These are phyloP conservation scores for Leccinum obscurum DNA, from an alignment of 768 basidiomycete genomes.

Conservation along the genomic window DNA sequence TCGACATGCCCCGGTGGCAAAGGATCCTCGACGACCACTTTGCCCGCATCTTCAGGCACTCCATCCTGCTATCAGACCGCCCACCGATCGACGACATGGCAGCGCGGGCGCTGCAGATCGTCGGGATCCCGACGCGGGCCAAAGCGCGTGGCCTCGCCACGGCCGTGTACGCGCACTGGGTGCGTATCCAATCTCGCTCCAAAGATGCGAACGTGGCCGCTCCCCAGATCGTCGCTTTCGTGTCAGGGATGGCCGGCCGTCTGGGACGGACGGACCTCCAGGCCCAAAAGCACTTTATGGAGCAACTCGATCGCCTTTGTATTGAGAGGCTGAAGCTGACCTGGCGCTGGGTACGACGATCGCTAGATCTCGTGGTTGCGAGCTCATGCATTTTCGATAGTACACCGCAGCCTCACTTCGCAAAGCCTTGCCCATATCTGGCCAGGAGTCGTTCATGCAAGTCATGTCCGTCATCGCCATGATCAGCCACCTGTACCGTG, in stretches of 20 bases:
- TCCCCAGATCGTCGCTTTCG: slow-evolving; percentile 6
- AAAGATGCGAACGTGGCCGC: slow-evolving; percentile 10
- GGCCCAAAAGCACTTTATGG: slow-evolving; percentile 11
- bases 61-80: slow-evolving; percentile 6
- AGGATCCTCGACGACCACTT: slow-evolving; percentile 19
- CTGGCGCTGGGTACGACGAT: slow-evolving; percentile 19
- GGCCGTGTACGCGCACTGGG: slow-evolving; percentile 17
- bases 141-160: slow-evolving; percentile 14
- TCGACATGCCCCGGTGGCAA: slow-evolving; percentile 12
- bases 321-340: slow-evolving; percentile 13
- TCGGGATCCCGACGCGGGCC: slow-evolving; percentile 11
- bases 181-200: slow-evolving; percentile 13
- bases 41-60: slow-evolving; percentile 8
- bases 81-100: slow-evolving; percentile 11
- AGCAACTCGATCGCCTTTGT: slow-evolving; percentile 13
- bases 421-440: neutral
- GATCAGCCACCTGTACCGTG: slow-evolving; percentile 15
- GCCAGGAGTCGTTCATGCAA: slow-evolving; percentile 12
- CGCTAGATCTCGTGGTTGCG: neutral
- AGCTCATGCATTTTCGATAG: slow-evolving; percentile 11
- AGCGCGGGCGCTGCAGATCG: slow-evolving; percentile 9
- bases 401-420: slow-evolving; percentile 7
- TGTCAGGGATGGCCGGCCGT: slow-evolving; percentile 6
- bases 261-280: slow-evolving; percentile 9
- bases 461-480: slow-evolving; percentile 19